Evolutionary conservation across 2,329 filamentous ascomycete species (phyloP).

Genomic region (Moelleriella libera): DNA sequence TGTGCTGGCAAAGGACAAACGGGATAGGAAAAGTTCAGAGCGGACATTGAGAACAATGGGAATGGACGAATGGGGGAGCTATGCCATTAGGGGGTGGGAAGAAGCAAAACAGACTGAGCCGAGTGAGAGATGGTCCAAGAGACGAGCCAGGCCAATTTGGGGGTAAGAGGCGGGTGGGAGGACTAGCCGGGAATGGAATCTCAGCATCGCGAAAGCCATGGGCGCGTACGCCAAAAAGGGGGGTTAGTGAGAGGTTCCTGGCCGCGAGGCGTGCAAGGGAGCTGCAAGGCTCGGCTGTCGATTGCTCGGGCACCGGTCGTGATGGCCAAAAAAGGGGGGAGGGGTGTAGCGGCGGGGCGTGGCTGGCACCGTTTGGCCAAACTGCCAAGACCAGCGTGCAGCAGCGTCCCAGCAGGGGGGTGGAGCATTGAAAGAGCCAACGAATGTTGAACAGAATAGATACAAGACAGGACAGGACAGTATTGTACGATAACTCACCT

Average conservation of each 20-base stretch:
- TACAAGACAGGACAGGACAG: too few species aligned
- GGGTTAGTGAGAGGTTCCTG: constrained; percentile 4
- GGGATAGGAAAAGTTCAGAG: neutral
- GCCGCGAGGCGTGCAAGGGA: neutral
- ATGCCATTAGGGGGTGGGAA: too few species aligned
- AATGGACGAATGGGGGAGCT: neutral
- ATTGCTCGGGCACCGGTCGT: neutral
- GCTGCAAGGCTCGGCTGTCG: neutral
- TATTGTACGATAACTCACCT: too few species aligned
- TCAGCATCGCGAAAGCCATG: neutral
- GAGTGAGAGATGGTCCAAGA: neutral
- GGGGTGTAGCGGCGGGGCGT: neutral
- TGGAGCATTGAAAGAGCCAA: too few species aligned
- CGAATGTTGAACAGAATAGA: too few species aligned
- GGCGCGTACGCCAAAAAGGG: constrained; percentile 1
- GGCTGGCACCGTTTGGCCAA: neutral
- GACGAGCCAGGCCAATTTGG: constrained; percentile 1
- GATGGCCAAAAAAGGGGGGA: neutral
- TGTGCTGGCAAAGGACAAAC: constrained; percentile 3
- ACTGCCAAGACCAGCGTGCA: too few species aligned
- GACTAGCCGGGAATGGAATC: neutral
- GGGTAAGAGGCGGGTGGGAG: too few species aligned
- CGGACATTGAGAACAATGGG: constrained; percentile 1
- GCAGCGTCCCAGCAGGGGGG: too few species aligned
- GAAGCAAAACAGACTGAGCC: too few species aligned